Evolutionary conservation across 495 filamentous ascomycete species (phyloP), one percentile per base, ranked within the genome.

Genomic region (Aspergillus hancockii): DNA sequence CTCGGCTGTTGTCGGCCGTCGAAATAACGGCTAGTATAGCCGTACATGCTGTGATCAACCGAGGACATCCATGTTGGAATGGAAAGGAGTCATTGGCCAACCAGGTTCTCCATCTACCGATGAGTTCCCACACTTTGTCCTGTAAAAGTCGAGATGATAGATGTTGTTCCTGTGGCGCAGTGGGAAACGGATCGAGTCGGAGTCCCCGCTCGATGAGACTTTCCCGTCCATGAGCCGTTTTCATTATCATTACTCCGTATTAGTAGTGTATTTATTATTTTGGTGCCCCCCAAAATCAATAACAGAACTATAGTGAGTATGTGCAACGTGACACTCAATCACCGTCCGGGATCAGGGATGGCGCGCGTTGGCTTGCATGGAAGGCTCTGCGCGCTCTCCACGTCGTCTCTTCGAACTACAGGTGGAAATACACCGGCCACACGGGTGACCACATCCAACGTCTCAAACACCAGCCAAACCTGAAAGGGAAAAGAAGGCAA

Each of bases 1-100:
- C 54, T 31, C 52, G 61, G 55, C 62, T 64, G 62, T 58, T 57
- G 61, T 47, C 46, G 55, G 57, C 61, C 57, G 55, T 52, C 52
- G 30, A 49, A 54, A 50, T 52, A 58, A 62, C 56, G 50, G 52
- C 45, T 13, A 52, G 40, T 56, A n/a, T n/a, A n/a, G n/a, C 34
- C 38, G 59, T 49, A 55, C 52, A 46, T 21, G 19, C 8, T 22
- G 40, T 54, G 32, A 49, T 51, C 32, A 56, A 52, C 30, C 49
- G 43, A 22, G 8, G 2, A 8, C 19, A 22, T 18, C 19, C 43
- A 16, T 47, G 43, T 22, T 19, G 9, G 8, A 14, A 21, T 10
- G 2, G 19, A 16, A 19, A 43, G 21, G 40, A 22, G 32, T 51
- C 49, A 55, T 56, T 55, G 52, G 34, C 25, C 23, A 1, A n/a